A percentile compares a stretch with the other conserved stretches of the same genome.
Evolutionary conservation across 805 yeast genomes (phyloP).

Genomic region (Hemisphaericaspora nanyangensis): DNA sequence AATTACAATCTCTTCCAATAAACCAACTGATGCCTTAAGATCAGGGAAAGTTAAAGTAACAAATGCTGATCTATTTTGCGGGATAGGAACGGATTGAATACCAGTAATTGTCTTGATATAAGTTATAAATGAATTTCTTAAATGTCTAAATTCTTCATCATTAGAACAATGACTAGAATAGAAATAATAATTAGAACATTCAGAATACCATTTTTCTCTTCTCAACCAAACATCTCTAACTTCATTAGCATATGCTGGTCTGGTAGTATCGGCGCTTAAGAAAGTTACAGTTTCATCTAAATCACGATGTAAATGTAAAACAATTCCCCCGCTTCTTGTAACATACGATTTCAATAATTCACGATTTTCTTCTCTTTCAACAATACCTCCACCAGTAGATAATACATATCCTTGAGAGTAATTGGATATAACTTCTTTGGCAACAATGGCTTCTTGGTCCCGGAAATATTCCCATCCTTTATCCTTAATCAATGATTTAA

Average conservation of each 20-base stretch:
- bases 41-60: constrained; percentile 72
- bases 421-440: constrained; percentile 45
- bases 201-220: constrained; percentile 74
- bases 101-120: constrained; percentile 67
- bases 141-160: constrained; percentile 48
- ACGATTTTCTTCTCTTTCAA: constrained; percentile 72
- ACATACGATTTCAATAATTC: constrained; percentile 52
- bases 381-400: constrained; percentile 96
- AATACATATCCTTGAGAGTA: constrained; percentile 55
- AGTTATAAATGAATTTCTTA: constrained; percentile 55
- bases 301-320: constrained; percentile 86
- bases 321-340: constrained; percentile 60
- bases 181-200: constrained; percentile 74
- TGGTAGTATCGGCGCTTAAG: constrained; percentile 69
- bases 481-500: constrained; percentile 57
- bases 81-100: constrained; percentile 30
- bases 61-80: constrained; percentile 55
- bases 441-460: constrained; percentile 53
- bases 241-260: constrained; percentile 86
- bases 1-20: constrained; percentile 50
- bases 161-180: constrained; percentile 69
- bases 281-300: constrained; percentile 74
- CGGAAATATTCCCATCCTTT: constrained; percentile 92
- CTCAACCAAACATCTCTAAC: constrained; percentile 79
- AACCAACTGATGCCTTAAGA: constrained; percentile 40